These are phyloP conservation scores for Lentinula edodes DNA, from an alignment of 768 basidiomycete species.

Conservation along the genomic window DNA sequence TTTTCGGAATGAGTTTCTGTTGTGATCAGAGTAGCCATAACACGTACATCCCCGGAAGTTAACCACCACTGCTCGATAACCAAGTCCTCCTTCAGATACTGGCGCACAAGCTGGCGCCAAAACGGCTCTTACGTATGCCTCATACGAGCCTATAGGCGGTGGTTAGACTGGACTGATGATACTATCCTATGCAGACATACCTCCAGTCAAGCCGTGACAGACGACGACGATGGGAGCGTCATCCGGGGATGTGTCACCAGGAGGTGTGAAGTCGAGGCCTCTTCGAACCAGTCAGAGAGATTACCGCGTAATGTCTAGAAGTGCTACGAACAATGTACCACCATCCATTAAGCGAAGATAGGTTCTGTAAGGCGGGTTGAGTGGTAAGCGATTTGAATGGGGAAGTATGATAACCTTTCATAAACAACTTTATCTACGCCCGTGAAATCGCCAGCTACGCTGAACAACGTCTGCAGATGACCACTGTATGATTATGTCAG, in stretches of 20 bases:
- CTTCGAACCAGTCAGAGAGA: constrained; percentile 13
- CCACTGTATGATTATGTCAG: constrained; percentile 18
- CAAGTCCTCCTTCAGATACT: constrained; percentile 76
- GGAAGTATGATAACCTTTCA: constrained; percentile 20
- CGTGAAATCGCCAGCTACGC: constrained; percentile 29
- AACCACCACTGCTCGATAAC: constrained; percentile 85
- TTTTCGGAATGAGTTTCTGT: not conserved
- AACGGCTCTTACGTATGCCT: constrained; percentile 83
- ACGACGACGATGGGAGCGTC: constrained; percentile 25
- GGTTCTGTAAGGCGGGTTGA: constrained; percentile 15
- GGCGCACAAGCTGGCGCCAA: constrained; percentile 68
- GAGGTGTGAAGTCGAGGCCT: constrained; percentile 33
- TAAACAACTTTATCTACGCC: constrained; percentile 29
- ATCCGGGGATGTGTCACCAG: constrained; percentile 4
- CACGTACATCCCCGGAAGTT: constrained; percentile 89
- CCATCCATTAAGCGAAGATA: constrained; percentile 30
- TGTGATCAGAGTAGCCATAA: not conserved
- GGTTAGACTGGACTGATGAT: not conserved
- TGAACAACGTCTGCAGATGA: constrained; percentile 30
- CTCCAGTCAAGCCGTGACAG: constrained; percentile 12
- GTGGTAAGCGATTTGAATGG: not conserved
- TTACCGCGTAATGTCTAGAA: not conserved
- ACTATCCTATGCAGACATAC: not conserved
- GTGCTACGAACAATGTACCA: constrained; percentile 28
- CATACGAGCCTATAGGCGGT: constrained; percentile 63